Evolutionary conservation across 495 filamentous ascomycete species (phyloP).

Genomic region (Amorphotheca resinae): DNA sequence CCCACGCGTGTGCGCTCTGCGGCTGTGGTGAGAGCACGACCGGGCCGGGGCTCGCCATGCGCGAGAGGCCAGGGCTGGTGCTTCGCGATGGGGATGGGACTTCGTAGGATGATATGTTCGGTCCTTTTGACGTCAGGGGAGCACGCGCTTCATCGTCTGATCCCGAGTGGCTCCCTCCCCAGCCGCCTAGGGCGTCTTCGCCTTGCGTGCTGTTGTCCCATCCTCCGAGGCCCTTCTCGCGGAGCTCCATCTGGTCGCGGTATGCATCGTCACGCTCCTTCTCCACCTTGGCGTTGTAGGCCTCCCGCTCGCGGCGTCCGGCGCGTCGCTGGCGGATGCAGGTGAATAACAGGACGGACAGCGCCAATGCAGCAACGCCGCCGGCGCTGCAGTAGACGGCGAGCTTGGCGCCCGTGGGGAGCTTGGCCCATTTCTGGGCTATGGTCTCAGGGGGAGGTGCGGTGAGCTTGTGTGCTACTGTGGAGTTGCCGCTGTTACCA

Average conservation of each 20-base stretch:
- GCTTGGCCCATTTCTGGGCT: constrained; percentile 43
- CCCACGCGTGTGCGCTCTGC: too few relatives aligned
- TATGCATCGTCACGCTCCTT: constrained; percentile 16
- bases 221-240: constrained; percentile 18
- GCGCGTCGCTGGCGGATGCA: constrained; percentile 54
- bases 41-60: too few relatives aligned
- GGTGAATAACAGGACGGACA: constrained; percentile 41
- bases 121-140: too few relatives aligned
- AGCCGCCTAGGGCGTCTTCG: constrained; percentile 20
- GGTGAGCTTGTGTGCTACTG: constrained; percentile 29
- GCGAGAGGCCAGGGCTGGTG: too few relatives aligned
- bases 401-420: constrained; percentile 40
- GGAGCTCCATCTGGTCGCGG: constrained; percentile 16
- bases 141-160: too few relatives aligned
- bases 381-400: constrained; percentile 48
- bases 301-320: constrained; percentile 53
- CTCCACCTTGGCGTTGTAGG: constrained; percentile 20
- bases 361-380: constrained; percentile 36
- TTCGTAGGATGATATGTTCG: too few relatives aligned
- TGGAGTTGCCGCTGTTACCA: constrained; percentile 50
- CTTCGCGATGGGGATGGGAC: too few relatives aligned
- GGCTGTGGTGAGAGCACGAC: too few relatives aligned
- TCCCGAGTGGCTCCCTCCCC: too few relatives aligned
- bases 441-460: constrained; percentile 24
- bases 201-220: constrained; percentile 16